These are phyloP conservation scores for Truncatella angustata DNA, from an alignment of 2,329 filamentous ascomycete species.

Conservation along the genomic window DNA sequence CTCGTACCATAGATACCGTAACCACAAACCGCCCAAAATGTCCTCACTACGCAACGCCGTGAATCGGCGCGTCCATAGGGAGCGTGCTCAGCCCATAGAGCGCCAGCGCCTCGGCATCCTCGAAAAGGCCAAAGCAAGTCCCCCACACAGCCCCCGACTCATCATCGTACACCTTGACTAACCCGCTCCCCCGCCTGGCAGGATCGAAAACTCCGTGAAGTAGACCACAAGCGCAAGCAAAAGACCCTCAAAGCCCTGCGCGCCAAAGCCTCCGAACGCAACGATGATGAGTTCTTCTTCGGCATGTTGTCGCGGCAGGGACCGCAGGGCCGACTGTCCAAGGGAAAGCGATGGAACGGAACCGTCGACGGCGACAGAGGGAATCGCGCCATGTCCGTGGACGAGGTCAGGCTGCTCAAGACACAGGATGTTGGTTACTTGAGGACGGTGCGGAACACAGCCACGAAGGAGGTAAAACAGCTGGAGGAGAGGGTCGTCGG, in stretches of 20 bases:
- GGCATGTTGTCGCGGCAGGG: slow-evolving; percentile 65
- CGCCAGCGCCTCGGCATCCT: slow-evolving; percentile 86
- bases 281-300: slow-evolving; percentile 73
- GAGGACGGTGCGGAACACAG: slow-evolving; percentile 59
- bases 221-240: slow-evolving; percentile 67
- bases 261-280: slow-evolving; percentile 62
- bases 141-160: not conserved
- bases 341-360: slow-evolving; percentile 52
- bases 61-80: slow-evolving; percentile 80
- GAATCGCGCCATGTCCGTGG: slow-evolving; percentile 52
- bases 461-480: slow-evolving; percentile 53
- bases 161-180: not conserved
- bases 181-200: slow-evolving; percentile 21
- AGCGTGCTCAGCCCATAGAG: slow-evolving; percentile 83
- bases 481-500: slow-evolving; percentile 55
- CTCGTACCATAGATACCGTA: not conserved
- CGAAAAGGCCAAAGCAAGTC: slow-evolving; percentile 83
- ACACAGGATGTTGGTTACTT: slow-evolving; percentile 68
- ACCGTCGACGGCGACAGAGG: slow-evolving; percentile 58
- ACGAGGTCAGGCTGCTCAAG: slow-evolving; percentile 62
- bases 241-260: slow-evolving; percentile 56
- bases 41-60: slow-evolving; percentile 64
- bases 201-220: slow-evolving; percentile 65
- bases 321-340: slow-evolving; percentile 47
- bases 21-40: slow-evolving; percentile 32